Evolutionary conservation across 176 grass and related monocot species (phyloP).

Genomic region (Tuctoria greenei): DNA sequence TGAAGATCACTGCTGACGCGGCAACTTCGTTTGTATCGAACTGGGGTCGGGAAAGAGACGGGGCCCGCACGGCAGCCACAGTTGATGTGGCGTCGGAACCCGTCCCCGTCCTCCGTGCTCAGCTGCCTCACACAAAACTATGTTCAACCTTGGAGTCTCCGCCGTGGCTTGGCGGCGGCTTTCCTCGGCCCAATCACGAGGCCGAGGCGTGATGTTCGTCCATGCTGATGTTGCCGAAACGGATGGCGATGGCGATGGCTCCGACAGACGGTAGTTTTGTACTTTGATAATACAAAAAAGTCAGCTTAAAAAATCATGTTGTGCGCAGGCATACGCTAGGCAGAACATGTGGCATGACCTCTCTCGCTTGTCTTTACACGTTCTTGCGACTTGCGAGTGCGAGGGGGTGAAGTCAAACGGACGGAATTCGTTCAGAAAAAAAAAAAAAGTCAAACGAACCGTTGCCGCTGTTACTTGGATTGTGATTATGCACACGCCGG

Average conservation of each 20-base stretch:
- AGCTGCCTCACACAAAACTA: background rate
- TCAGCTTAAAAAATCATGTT: background rate
- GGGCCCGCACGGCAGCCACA: background rate
- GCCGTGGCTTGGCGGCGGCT: background rate
- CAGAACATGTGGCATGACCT: slow-evolving; percentile 9
- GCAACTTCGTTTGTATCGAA: slow-evolving; percentile 46
- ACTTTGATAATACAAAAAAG: background rate
- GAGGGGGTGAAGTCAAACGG: background rate
- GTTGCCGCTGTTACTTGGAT: too few species aligned
- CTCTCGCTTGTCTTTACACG: background rate
- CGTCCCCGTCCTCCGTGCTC: background rate
- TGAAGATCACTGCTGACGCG: background rate
- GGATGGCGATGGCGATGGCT: background rate
- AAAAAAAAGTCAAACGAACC: too few species aligned
- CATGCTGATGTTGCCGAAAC: background rate
- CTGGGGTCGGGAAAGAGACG: background rate
- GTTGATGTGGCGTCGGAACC: slow-evolving; percentile 20
- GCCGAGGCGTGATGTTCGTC: background rate
- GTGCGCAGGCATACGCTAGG: background rate
- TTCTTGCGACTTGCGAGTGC: background rate
- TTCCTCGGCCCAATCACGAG: background rate
- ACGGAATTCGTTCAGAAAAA: too few species aligned
- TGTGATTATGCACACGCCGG: too few species aligned
- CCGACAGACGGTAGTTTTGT: background rate
- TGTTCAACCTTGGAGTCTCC: slow-evolving; percentile 34